These are phyloP conservation scores for Carpinus viminea DNA, from an alignment of 306 rosid genomes.

Conservation along the genomic window DNA sequence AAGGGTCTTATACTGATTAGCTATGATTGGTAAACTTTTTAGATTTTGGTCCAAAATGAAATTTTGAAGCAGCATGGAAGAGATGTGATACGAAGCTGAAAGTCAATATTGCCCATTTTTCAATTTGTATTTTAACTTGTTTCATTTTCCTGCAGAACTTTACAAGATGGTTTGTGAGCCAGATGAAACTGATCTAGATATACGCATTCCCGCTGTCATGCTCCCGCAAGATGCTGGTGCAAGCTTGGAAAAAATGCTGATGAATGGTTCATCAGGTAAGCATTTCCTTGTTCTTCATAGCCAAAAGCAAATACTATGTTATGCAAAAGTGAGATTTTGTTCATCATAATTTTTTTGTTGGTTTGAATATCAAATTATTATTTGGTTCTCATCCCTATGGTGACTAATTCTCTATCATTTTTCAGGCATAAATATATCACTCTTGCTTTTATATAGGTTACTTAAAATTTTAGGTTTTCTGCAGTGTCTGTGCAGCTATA, in stretches of 20 bases:
- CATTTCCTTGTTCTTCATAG: slow-evolving; percentile 18
- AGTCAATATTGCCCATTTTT: background rate
- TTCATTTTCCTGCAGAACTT: slow-evolving; percentile 64
- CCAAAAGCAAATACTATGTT: background rate
- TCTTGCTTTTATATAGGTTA: background rate
- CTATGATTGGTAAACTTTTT: background rate
- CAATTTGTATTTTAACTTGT: slow-evolving; percentile 23
- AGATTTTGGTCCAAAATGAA: background rate
- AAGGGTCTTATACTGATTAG: background rate
- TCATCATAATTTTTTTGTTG: slow-evolving; percentile 11
- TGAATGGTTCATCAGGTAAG: slow-evolving; percentile 58
- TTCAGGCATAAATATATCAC: background rate
- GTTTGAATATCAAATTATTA: slow-evolving; percentile 2
- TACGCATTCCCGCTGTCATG: slow-evolving; percentile 88
- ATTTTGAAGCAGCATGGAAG: slow-evolving; percentile 5
- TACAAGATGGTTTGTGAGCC: slow-evolving; percentile 97
- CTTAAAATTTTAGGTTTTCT: slow-evolving; percentile 25
- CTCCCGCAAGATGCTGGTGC: slow-evolving; percentile 89
- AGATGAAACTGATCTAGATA: slow-evolving; percentile 74
- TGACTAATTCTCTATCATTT: background rate
- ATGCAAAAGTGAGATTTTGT: background rate
- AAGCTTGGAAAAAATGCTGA: slow-evolving; percentile 71
- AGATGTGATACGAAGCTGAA: background rate
- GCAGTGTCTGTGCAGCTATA: slow-evolving; percentile 92
- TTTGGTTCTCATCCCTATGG: background rate